Evolutionary conservation across 345 rosid genomes (phyloP), one percentile per base, ranked within the genome.

Genomic region (Eucalyptus grandis): DNA sequence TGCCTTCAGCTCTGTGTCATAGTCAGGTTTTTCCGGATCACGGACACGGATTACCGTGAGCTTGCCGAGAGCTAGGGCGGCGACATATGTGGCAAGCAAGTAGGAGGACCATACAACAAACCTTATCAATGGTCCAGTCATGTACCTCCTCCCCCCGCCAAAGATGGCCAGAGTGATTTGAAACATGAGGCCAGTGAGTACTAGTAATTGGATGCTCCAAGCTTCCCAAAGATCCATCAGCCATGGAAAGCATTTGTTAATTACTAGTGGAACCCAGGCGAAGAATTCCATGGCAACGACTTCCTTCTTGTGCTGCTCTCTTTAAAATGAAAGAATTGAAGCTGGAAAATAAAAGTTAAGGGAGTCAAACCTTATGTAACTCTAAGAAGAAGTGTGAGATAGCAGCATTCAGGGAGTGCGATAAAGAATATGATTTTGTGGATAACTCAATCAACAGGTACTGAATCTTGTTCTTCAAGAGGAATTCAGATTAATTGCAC

Each of bases 41-140:
- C 40, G 9, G 49, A 88, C 53, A 49, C 24, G 60, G 83, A 89
- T 50, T 31, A 81, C 90, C 2, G 90, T 90, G 49, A 90, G 90
- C 92, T 90, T 90, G 56, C 92, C 89, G 24, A 90, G 88, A 12
- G 92, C 89, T 31, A 90, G 53, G 26, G 90, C 65, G 5, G 92
- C 86, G 4, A 89, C 88, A 24, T 90, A 90, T 16, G 86, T 40
- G 3, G 90, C 87, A 53, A 90, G 88, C 90, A 90, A 44, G 65
- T 90, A 90, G 54, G 90, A 89, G 30, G 90, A 86, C 92, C 92
- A 90, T 26, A 87, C 87, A 87, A 89, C 50, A 9, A 87, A 69
- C 16, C 87, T 30, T 65, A 87, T n/a, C 31, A 5, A 6, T 77
- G 22, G 14, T 43, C 46, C 46, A 3, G 83, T 77, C 27, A 77